Evolutionary conservation across 2,329 filamentous ascomycete species (phyloP).

Genomic region (Thielaviopsis punctulata): DNA sequence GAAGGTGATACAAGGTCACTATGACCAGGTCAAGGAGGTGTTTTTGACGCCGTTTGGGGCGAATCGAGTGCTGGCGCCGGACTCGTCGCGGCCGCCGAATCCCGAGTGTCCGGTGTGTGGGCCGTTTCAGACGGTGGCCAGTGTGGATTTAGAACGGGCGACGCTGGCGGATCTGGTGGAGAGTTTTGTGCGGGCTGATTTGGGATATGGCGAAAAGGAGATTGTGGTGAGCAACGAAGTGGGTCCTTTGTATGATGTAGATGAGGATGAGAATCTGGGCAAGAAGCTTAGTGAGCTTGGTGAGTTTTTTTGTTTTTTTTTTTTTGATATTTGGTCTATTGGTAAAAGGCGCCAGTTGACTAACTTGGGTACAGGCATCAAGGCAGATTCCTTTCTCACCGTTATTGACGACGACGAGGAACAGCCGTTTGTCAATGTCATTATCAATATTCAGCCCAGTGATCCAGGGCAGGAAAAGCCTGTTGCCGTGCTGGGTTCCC

Average conservation of each 20-base stretch:
- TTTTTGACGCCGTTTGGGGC: slow-evolving; percentile 57
- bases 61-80: slow-evolving; percentile 40
- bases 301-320: slow-evolving; percentile 19
- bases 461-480: slow-evolving; percentile 13
- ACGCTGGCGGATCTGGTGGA: slow-evolving; percentile 69
- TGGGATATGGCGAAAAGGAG: slow-evolving; percentile 64
- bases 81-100: slow-evolving; percentile 47
- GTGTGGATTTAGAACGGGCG: slow-evolving; percentile 48
- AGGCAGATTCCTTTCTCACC: slow-evolving; percentile 58
- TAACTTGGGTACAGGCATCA: slow-evolving; percentile 36
- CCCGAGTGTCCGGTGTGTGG: slow-evolving; percentile 72
- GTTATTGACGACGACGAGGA: slow-evolving; percentile 70
- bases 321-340: neutral
- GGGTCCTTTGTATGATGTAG: slow-evolving; percentile 73
- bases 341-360: neutral
- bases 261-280: slow-evolving; percentile 68
- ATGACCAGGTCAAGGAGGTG: slow-evolving; percentile 58
- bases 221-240: slow-evolving; percentile 59
- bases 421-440: slow-evolving; percentile 59
- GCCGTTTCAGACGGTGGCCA: slow-evolving; percentile 48
- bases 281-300: slow-evolving; percentile 67
- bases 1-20: slow-evolving; percentile 66
- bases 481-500: slow-evolving; percentile 12
- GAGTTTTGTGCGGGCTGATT: slow-evolving; percentile 46
- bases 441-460: slow-evolving; percentile 46